Evolutionary conservation across 805 yeast genomes (phyloP).

Genomic region (Komagataella mondaviorum): DNA sequence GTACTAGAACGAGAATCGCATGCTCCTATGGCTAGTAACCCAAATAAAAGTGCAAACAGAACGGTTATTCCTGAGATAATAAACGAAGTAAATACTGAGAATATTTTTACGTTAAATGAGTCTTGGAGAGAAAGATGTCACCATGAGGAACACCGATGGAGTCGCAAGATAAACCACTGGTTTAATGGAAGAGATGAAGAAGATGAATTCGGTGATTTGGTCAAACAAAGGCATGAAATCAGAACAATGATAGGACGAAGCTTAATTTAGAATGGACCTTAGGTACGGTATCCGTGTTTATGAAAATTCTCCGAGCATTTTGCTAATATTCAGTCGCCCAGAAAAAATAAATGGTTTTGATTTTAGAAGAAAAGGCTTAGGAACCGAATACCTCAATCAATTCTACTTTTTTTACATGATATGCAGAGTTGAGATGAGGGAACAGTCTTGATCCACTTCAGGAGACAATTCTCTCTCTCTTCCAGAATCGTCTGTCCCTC

Average conservation of each 20-base stretch:
- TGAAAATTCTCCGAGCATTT: too few relatives aligned
- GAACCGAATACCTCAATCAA: too few relatives aligned
- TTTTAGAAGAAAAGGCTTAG: too few relatives aligned
- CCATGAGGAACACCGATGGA: conserved; percentile 19
- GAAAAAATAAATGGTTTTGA: too few relatives aligned
- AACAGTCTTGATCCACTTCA: too few relatives aligned
- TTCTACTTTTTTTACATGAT: too few relatives aligned
- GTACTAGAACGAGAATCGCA: conserved; percentile 3
- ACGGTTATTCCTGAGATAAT: background rate
- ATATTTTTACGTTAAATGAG: background rate
- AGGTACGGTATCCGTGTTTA: background rate
- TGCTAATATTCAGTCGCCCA: too few relatives aligned
- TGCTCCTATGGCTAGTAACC: background rate
- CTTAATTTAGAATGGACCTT: background rate
- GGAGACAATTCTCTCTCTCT: too few relatives aligned
- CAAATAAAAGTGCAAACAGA: background rate
- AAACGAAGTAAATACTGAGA: background rate
- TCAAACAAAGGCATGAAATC: background rate
- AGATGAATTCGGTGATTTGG: background rate
- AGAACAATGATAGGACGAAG: conserved; percentile 6
- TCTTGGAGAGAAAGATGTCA: background rate
- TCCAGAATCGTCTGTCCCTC: too few relatives aligned
- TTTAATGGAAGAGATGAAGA: conserved; percentile 9
- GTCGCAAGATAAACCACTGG: conserved; percentile 21
- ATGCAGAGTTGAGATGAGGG: too few relatives aligned